Evolutionary conservation across 352 stramenopile species (phyloP).

Genomic region (Pythium biforme): DNA sequence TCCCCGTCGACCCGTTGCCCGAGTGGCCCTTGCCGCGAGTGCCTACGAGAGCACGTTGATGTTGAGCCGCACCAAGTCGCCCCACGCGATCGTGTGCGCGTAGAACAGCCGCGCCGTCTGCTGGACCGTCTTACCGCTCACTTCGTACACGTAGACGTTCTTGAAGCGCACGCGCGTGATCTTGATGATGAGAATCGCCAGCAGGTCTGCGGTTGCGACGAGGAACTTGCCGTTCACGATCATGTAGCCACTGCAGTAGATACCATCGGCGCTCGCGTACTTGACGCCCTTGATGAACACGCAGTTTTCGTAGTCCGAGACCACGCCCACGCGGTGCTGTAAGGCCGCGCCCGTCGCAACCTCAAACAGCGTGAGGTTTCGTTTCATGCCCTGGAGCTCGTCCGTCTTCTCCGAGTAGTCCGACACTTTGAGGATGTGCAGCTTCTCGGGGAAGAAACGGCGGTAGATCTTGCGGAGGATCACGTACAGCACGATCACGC

Average conservation of each 20-base stretch:
- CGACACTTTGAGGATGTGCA: not conserved
- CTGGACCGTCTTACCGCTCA: conserved; percentile 28
- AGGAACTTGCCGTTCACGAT: conserved; percentile 52
- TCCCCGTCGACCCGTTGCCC: no score
- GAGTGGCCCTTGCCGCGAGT: no score
- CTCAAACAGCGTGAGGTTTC: conserved; percentile 12
- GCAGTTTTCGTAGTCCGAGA: conserved; percentile 46
- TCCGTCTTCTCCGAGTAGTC: not conserved
- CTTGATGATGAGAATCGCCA: conserved; percentile 46
- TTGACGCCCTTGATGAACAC: conserved; percentile 34
- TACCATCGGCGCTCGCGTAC: conserved; percentile 38
- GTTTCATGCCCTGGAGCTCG: not conserved
- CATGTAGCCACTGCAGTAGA: conserved; percentile 62
- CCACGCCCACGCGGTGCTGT: conserved; percentile 24
- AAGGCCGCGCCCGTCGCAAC: conserved; percentile 12
- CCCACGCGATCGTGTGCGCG: conserved; percentile 26
- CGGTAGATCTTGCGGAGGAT: not conserved
- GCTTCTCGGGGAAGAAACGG: not conserved
- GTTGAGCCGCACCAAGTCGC: conserved; percentile 28
- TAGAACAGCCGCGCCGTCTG: conserved; percentile 30
- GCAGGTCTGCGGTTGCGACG: conserved; percentile 40
- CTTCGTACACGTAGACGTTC: conserved; percentile 50
- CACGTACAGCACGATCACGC: not conserved
- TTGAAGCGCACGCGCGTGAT: conserved; percentile 33
- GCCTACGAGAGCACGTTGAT: not conserved